Conservation (phyloP, 139 green algal species). For the Pleodorina starrii region DNA sequence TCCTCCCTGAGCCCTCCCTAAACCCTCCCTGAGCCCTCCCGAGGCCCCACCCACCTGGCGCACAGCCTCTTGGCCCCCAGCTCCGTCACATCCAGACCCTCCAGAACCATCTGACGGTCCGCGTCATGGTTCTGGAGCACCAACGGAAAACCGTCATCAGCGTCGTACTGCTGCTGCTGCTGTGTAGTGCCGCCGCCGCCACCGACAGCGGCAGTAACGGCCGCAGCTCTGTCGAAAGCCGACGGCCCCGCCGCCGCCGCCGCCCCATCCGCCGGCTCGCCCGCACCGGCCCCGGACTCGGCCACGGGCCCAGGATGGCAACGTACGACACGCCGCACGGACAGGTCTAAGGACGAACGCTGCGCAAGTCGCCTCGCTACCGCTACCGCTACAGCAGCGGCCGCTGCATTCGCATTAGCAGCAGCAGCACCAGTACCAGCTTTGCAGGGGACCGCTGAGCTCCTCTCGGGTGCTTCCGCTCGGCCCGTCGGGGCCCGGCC, state of each 20-base stretch:
- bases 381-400: no score
- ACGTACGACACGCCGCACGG: not conserved
- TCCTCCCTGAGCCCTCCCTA: no score
- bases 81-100: constrained; percentile 22
- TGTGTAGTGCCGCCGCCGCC: no score
- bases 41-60: constrained; percentile 51
- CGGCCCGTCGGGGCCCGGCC: no score
- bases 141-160: not conserved
- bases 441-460: no score
- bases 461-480: no score
- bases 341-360: no score
- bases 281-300: not conserved
- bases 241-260: not conserved
- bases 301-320: not conserved
- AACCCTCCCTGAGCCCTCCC: no score
- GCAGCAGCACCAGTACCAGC: no score
- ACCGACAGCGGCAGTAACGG: not conserved
- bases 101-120: constrained; percentile 23
- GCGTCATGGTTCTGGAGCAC: constrained; percentile 30
- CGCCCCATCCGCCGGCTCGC: not conserved
- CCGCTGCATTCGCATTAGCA: no score
- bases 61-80: constrained; percentile 50
- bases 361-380: no score
- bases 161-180: not conserved
- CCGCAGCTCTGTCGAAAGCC: not conserved